phyloP scores from a whole-genome alignment of 139 green algal genomes.

The Microglena sp. region DNA sequence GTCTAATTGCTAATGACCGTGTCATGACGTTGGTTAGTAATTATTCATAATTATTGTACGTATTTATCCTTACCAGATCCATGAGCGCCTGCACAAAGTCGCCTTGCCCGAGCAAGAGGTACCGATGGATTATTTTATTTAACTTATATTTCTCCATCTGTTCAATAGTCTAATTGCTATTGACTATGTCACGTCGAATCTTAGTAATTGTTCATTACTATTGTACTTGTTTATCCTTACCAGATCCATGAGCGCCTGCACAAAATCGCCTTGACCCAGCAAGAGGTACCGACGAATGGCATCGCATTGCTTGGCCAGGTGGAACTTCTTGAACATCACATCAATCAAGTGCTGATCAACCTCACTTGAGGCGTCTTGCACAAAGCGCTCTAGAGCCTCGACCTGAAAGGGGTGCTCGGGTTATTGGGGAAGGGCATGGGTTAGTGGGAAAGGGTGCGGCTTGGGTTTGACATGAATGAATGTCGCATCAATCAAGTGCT shows the following conservation, averaged over 20 bases:
- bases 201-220: no score
- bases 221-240: no score
- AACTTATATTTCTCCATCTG: not conserved
- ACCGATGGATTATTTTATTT: conserved; percentile 33
- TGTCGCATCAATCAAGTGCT: conserved; percentile 62
- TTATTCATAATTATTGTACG: no score
- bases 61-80: conserved; percentile 33
- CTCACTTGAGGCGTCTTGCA: conserved; percentile 28
- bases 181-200: no score
- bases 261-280: conserved; percentile 88
- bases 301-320: conserved; percentile 63
- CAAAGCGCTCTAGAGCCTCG: conserved; percentile 50
- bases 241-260: conserved; percentile 41
- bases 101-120: conserved; percentile 46
- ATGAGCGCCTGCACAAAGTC: conserved; percentile 22
- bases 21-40: no score
- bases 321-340: conserved; percentile 56
- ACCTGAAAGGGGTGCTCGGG: conserved; percentile 15
- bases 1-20: no score
- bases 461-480: conserved; percentile 13
- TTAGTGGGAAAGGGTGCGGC: not conserved
- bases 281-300: conserved; percentile 86
- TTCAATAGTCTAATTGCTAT: not conserved
- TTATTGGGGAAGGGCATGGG: no score
- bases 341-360: conserved; percentile 67